Evolutionary conservation across 2,329 filamentous ascomycete genomes (phyloP), one percentile per base, ranked within the genome.

Genomic region (Westerdykella aurantiaca): DNA sequence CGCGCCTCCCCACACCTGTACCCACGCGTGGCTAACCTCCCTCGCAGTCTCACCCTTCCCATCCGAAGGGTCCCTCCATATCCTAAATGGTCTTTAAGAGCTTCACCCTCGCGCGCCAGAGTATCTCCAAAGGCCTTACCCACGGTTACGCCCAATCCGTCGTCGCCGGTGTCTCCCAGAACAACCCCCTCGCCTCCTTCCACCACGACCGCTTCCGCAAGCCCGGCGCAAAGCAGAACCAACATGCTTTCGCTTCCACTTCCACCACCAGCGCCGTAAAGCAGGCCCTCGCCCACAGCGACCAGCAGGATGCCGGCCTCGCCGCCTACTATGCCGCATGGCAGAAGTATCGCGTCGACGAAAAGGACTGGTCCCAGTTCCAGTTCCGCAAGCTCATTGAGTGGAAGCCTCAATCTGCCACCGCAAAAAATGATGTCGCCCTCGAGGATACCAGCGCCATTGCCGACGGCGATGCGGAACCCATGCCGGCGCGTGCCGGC

Each of bases 141-240:
- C 88, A 97, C 81, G 91, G 91, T 73, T 97, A 96, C 80, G 90
- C 90, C 60, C 91, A 97, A 70, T 95, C 90, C 52, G 85, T 97
- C 72, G 89, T 98, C 73, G 93, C 93, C 64, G 91, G 89, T 61
- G 78, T 82, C 74, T 66, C 88, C 34, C 75, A 79, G 51, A 76
- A 77, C 56, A 77, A 76, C 44, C 71, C 73, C 35, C 69, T 81
- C 46, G 76, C 75, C 50, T 71, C 76, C 34, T 72, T 82, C 59
- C 64, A 61, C 56, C 60, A 66, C 47, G 63, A 63, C 38, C 62
- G 70, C 44, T 73, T 76, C 60, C 72, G 71, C 44, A 69, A 70
- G 50, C 50, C 71, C 43, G 70, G 74, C 38, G 71, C 70, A 49
- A 69, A 86, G 50, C 82, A 88, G 61, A 81, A 88, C 47, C 86